Evolutionary conservation across 768 basidiomycete genomes (phyloP).

Genomic region (Serendipita sp.): DNA sequence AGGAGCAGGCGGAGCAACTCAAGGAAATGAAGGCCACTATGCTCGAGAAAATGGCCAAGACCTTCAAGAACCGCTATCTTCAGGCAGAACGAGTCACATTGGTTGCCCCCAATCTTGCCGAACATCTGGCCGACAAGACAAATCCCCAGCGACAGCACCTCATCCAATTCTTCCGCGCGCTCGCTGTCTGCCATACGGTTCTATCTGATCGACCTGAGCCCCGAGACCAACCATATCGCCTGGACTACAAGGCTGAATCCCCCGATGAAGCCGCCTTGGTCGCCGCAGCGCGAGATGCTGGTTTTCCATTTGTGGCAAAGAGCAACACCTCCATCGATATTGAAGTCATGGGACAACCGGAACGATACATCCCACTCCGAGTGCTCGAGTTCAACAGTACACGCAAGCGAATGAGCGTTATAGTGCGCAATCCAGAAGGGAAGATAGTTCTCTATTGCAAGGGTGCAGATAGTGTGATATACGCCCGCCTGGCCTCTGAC

Average conservation of each 20-base stretch:
- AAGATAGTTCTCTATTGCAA: slow-evolving; percentile 77
- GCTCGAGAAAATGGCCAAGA: slow-evolving; percentile 52
- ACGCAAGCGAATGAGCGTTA: slow-evolving; percentile 88
- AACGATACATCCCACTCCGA: slow-evolving; percentile 64
- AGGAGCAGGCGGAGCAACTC: slow-evolving; percentile 55
- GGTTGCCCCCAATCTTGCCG: slow-evolving; percentile 69
- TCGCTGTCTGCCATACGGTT: slow-evolving; percentile 89
- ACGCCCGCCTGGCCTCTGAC: slow-evolving; percentile 60
- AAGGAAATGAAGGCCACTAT: slow-evolving; percentile 53
- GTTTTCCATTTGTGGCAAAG: slow-evolving; percentile 76
- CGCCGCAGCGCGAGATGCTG: slow-evolving; percentile 77
- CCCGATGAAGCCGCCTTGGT: slow-evolving; percentile 94
- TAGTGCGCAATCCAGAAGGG: slow-evolving; percentile 75
- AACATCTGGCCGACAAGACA: slow-evolving; percentile 49
- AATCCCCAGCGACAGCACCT: slow-evolving; percentile 48
- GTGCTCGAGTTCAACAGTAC: slow-evolving; percentile 88
- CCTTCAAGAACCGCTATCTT: slow-evolving; percentile 79
- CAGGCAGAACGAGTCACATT: slow-evolving; percentile 72
- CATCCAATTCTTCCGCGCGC: slow-evolving; percentile 79
- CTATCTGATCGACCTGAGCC: slow-evolving; percentile 63
- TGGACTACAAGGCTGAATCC: slow-evolving; percentile 91
- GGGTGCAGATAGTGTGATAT: slow-evolving; percentile 94
- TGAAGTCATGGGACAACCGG: slow-evolving; percentile 78
- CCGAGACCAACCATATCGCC: slow-evolving; percentile 35
- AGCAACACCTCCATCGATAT: slow-evolving; percentile 66